Base-by-base conservation (phyloP, 2,329 filamentous ascomycete genomes). In the Colletotrichum sp. region DNA sequence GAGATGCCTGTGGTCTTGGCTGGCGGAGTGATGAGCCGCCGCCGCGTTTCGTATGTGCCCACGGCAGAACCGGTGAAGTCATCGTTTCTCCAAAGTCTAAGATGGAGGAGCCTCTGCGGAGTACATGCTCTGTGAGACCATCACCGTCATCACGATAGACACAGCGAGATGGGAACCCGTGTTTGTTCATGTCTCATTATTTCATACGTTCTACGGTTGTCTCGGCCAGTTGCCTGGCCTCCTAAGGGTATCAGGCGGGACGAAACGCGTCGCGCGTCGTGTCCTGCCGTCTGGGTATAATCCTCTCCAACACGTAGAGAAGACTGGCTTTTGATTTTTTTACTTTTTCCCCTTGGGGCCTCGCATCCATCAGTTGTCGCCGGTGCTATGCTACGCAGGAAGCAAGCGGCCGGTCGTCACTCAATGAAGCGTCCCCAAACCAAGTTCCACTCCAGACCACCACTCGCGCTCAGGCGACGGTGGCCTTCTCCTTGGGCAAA, bases 401-500 rank as follows among this genome's bases (percentile, higher is more conserved):
- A 64, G n/a, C 62, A 64, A 28, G 32, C n/a, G 32, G n/a, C 24
- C 62, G 24, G 12, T 57, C 55, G 10, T 75, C 68, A 75, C 62
- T 63, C 69, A 32, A 72, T 28, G 39, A 68, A 75, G 7, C 63
- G 73, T 21, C 69, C 73, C 73, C 74, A 76, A 28, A 73, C 74
- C 34, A 73, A 63, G 44, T 30, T 68, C 65, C 74, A 76, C 16
- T 67, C 74, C 21, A 39, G 64, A 52, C 74, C 70, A 65, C 74
- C 60, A 44, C 44, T 52, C n/a, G n/a, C 55, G 15, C 64, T 49
- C 83, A 86, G 67, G 81, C 81, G 72, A 82, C 81, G 63, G 82
- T 83, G 52, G 83, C 81, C 83, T 87, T 86, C 75, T 91, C 88
- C 87, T 92, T 90, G 82, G 92, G 87, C 73, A 93, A 87, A 78